Conservation (phyloP, 2,329 filamentous ascomycete genomes). For the Fusarium drepaniforme region DNA sequence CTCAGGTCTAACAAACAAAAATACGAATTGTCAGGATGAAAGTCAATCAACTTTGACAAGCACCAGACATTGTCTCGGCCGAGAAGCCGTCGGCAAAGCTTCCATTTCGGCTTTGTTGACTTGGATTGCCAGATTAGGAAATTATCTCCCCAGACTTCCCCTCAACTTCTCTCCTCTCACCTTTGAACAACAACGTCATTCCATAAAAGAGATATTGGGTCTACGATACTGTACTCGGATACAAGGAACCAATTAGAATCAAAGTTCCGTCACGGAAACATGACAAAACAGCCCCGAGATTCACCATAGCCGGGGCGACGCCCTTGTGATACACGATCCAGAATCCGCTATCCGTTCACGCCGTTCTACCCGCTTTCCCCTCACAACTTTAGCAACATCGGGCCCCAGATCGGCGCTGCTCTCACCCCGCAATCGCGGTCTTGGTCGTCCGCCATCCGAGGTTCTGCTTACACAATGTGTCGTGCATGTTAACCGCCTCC, state of each 20-base stretch:
- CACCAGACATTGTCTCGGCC: slow-evolving; percentile 3
- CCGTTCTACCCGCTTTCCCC: slow-evolving; percentile 29
- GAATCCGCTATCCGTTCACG: slow-evolving; percentile 10
- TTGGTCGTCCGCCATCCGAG: slow-evolving; percentile 36
- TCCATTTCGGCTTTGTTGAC: neutral
- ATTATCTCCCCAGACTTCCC: neutral
- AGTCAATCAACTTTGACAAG: neutral
- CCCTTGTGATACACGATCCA: neutral
- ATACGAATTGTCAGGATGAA: neutral
- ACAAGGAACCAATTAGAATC: neutral
- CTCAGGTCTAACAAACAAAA: neutral
- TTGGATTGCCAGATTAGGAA: neutral
- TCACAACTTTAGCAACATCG: slow-evolving; percentile 32
- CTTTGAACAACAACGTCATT: neutral
- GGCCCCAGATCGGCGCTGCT: slow-evolving; percentile 27
- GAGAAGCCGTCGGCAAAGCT: neutral
- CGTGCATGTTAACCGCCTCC: slow-evolving; percentile 21
- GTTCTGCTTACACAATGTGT: slow-evolving; percentile 22
- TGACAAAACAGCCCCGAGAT: neutral
- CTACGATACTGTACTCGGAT: neutral
- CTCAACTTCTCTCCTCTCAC: neutral
- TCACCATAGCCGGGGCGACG: neutral
- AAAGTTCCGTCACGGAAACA: neutral
- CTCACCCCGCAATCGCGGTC: slow-evolving; percentile 38
- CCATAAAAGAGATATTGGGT: neutral